Conservation (phyloP, 208 protist genomes). For the Trichomonas gallinae region DNA sequence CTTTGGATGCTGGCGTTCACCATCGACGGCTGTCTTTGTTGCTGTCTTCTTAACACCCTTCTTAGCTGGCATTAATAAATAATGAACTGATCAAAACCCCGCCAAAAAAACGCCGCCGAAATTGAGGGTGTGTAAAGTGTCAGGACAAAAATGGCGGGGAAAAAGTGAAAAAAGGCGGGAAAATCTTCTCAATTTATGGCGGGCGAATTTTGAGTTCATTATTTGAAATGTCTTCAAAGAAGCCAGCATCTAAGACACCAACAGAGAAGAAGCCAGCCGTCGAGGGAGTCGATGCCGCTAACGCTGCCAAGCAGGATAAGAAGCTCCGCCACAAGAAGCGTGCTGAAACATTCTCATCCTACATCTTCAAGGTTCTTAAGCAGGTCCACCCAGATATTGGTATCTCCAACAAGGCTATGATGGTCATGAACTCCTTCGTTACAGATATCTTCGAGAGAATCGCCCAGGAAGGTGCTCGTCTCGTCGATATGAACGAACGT, state of each 20-base stretch:
- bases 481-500: constrained; percentile 86
- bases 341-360: constrained; percentile 64
- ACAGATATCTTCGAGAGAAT: constrained; percentile 85
- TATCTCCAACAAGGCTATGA: constrained; percentile 86
- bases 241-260: constrained; percentile 19
- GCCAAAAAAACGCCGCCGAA: neutral
- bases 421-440: constrained; percentile 86
- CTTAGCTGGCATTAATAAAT: constrained; percentile 4
- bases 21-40: constrained; percentile 16
- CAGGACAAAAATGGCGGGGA: neutral
- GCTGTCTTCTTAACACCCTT: constrained; percentile 14
- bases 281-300: neutral
- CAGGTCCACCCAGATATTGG: constrained; percentile 86
- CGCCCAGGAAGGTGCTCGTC: constrained; percentile 73
- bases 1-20: constrained; percentile 16
- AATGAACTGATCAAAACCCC: neutral
- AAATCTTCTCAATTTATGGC: neutral
- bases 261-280: constrained; percentile 17
- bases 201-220: neutral
- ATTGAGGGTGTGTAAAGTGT: neutral
- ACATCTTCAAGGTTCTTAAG: constrained; percentile 78
- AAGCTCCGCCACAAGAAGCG: constrained; percentile 52
- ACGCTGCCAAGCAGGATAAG: neutral
- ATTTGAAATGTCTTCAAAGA: neutral
- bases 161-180: neutral